phyloP scores from a whole-genome alignment of 2,329 filamentous ascomycete species.

The Penicillium freii region DNA sequence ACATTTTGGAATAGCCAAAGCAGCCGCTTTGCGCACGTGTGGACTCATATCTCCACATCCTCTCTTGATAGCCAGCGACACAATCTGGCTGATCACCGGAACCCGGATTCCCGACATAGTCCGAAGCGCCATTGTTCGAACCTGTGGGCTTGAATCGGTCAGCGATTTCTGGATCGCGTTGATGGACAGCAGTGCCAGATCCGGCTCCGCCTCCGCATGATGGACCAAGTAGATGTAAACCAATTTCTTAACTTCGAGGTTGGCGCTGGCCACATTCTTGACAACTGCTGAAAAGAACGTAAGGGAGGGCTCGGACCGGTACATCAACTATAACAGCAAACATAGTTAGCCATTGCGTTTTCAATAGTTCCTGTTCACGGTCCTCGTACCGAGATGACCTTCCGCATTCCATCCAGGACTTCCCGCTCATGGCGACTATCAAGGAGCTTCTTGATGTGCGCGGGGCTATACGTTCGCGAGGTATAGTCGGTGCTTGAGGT shows the following conservation, averaged over 20 bases:
- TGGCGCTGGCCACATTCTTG: constrained; percentile 94
- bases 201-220: constrained; percentile 93
- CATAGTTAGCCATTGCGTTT: constrained; percentile 16
- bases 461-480: constrained; percentile 66
- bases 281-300: constrained; percentile 97
- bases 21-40: constrained; percentile 86
- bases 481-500: constrained; percentile 56
- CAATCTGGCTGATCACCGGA: constrained; percentile 95
- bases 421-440: constrained; percentile 93
- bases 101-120: constrained; percentile 98
- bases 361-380: background rate
- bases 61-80: constrained; percentile 92
- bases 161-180: constrained; percentile 98
- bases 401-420: constrained; percentile 84
- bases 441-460: constrained; percentile 88
- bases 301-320: constrained; percentile 80
- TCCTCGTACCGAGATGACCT: constrained; percentile 72
- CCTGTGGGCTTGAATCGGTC: constrained; percentile 84
- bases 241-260: constrained; percentile 93
- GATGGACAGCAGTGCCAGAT: constrained; percentile 92
- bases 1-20: constrained; percentile 92
- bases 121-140: constrained; percentile 85
- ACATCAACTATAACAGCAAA: constrained; percentile 75
- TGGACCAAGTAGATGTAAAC: constrained; percentile 98
- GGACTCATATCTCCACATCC: constrained; percentile 92